These are phyloP conservation scores for Penicillium sp. DNA, from an alignment of 2,329 filamentous ascomycete genomes.

Conservation along the genomic window DNA sequence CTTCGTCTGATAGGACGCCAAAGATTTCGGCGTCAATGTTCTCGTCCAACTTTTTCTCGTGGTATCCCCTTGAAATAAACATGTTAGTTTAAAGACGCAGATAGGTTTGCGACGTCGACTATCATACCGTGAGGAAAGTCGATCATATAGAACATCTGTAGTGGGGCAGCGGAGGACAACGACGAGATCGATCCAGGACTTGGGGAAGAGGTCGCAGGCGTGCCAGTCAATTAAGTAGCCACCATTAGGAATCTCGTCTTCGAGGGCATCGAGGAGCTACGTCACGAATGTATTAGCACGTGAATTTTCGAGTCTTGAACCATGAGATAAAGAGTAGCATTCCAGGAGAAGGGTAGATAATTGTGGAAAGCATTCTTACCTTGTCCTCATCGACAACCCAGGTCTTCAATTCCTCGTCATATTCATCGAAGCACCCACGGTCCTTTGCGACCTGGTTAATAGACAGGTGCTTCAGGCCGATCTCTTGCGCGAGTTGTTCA, in stretches of 20 bases:
- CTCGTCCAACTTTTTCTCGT: slow-evolving; percentile 85
- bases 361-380: slow-evolving; percentile 47
- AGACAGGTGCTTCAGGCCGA: slow-evolving; percentile 75
- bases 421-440: slow-evolving; percentile 79
- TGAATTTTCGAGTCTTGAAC: background rate
- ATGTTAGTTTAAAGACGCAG: background rate
- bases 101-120: background rate
- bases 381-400: slow-evolving; percentile 98
- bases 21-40: slow-evolving; percentile 98
- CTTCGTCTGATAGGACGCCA: slow-evolving; percentile 88
- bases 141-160: slow-evolving; percentile 77
- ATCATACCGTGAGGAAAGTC: slow-evolving; percentile 67
- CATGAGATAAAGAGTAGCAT: background rate
- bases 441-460: slow-evolving; percentile 93
- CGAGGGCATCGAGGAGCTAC: slow-evolving; percentile 78
- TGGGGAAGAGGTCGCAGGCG: slow-evolving; percentile 91
- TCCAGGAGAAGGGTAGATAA: background rate
- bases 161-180: slow-evolving; percentile 79
- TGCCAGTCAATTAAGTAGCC: slow-evolving; percentile 97
- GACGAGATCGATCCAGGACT: slow-evolving; percentile 91
- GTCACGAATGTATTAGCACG: slow-evolving; percentile 5
- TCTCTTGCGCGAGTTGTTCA: slow-evolving; percentile 72
- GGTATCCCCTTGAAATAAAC: slow-evolving; percentile 63
- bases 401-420: slow-evolving; percentile 77
- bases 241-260: slow-evolving; percentile 72